Conservation (phyloP, 164 flowering plant genomes). For the Berberis vulgaris region DNA sequence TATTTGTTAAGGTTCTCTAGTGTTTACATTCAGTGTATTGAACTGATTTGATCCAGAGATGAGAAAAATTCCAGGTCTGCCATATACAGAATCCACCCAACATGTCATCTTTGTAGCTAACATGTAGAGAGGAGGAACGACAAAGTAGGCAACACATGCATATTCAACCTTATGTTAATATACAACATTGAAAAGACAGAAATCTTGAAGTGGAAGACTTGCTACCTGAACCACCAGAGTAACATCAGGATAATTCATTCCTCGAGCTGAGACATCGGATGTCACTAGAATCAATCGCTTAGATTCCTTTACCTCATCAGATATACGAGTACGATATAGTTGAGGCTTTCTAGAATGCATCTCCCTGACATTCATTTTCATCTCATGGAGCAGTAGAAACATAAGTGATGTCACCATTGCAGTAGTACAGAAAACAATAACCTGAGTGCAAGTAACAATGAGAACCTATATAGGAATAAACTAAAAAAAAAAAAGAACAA, state of each 20-base stretch:
- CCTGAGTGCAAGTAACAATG: constrained; percentile 33
- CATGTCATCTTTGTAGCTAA: too few species aligned
- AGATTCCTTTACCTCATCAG: constrained; percentile 79
- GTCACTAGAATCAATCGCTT: constrained; percentile 68
- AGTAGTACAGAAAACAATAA: constrained; percentile 84
- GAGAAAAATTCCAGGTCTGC: too few species aligned
- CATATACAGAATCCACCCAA: too few species aligned
- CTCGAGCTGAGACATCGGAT: constrained; percentile 91
- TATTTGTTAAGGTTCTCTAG: too few species aligned
- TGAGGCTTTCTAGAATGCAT: constrained; percentile 87
- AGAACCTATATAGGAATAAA: constrained; percentile 4
- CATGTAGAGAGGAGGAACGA: too few species aligned
- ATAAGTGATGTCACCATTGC: constrained; percentile 83
- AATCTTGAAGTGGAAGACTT: background rate
- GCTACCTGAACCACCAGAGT: constrained; percentile 83
- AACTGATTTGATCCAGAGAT: too few species aligned
- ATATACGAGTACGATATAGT: constrained; percentile 54
- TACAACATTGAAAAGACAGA: background rate
- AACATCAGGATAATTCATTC: constrained; percentile 91
- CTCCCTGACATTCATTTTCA: constrained; percentile 85
- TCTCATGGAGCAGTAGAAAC: constrained; percentile 57
- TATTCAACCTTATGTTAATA: too few species aligned
- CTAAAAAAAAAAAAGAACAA: background rate
- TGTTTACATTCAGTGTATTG: too few species aligned
- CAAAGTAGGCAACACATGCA: too few species aligned